Base-by-base conservation (phyloP, 2,329 filamentous ascomycete species). In the Trichoderma semiorbis region DNA sequence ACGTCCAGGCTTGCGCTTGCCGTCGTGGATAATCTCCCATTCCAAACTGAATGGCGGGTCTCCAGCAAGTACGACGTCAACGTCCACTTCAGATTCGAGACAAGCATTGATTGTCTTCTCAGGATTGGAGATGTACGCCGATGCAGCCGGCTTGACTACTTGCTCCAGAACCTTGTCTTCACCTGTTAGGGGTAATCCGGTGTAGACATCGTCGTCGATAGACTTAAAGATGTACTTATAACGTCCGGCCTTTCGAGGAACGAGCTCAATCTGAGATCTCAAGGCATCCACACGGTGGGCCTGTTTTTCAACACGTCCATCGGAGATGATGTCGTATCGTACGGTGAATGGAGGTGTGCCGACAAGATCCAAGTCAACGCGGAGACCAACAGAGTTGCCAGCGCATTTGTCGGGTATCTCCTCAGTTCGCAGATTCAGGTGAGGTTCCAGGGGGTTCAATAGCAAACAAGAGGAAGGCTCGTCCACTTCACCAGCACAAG, bases 361-460 rank as follows among this genome's bases (percentile, higher is more conserved):
- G 32, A 95, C 92, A 50, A 99, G 86, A 79, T 98, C 94, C 64
- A 99, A 84, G 77, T 96, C 92, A 55, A 99, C 93, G 12, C 92
- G 89, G 69, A 99, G 87, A 53, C 96, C 96, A 73, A 99, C 93
- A 0, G 96, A 94, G 78, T 94, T 97, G 62, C 95, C 94, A 43
- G 95, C 95, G 80, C 96, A 99, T 79, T 97, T 97, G 81, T 99
- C 96, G 67, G 93, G 92, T 57, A 99, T 94, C 74, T 94, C 91
- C 76, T 97, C 92, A 7, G 90, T 87, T 36, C 87, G 88, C 64
- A 99, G 84, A 5, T 89, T 85, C 72, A 99, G 81, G 70, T 91
- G 89, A 11, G 96, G 96, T 81, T 97, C 91, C 0, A 96, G 91
- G 6, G 96, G 96, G 75, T 98, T 99, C 75, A 97, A 87, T 69